Base-by-base conservation (phyloP, 495 filamentous ascomycete genomes). In the Trichoderma asperelloides region DNA sequence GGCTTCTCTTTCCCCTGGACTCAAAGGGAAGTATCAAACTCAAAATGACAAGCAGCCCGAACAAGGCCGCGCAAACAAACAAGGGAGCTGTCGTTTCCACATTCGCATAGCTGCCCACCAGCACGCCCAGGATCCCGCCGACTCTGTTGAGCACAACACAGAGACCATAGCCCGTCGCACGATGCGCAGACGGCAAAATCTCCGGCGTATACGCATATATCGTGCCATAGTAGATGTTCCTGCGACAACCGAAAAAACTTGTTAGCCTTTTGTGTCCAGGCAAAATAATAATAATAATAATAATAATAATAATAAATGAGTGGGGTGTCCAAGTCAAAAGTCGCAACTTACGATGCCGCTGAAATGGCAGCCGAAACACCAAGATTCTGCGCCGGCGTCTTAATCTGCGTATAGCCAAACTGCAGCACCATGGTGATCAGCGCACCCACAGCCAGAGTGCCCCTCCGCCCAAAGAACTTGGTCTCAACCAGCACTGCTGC, bases 51-150 rank as follows among this genome's bases (percentile, higher is more conserved):
- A 65, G 41, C 37, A 65, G 27, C 18, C 64, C 64, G 18, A 65
- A 87, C 1, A 87, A 75, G 9, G 81, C 81, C 1, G 84, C 85
- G 67, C 85, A 87, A 39, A 86, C 77, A 68, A 80, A 87, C 47
- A 87, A 84, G 0, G 85, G 85, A 4, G 84, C 83, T 0, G 80
- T 70, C 4, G 85, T 86, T 2, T 63, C 69, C 0, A 82, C 82
- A 71, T 84, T 72, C 16, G 81, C 82, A 43, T 74, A 74, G 12
- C 82, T 76, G 0, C 81, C 84, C 7, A 87, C 77, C 30, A 87
- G 73, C 1, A 85, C 85, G 63, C 77, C 79, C 65, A 86, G 63
- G 67, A 87, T 87, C 7, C 84, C 84, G 82, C 86, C 86, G 63
- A 87, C 71, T 18, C 85, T 75, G 73, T 87, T 87, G 15, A 83